Base-by-base conservation (phyloP, 331 rosid species). In the Ulmus americana region DNA sequence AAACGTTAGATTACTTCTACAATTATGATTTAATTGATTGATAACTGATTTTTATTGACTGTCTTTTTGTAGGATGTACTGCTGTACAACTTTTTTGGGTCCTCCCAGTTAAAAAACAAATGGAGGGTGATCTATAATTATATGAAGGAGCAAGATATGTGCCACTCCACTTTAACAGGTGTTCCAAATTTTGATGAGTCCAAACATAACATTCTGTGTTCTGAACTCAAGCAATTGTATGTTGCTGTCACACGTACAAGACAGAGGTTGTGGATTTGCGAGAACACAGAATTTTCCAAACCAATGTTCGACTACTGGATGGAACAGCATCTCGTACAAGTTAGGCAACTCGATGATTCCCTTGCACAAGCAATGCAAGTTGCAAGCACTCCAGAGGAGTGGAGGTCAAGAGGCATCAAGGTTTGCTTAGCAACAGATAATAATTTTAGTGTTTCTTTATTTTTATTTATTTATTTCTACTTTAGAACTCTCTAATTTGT, bases 181-280 rank as follows among this genome's bases (percentile, higher is more conserved):
- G 60, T 40, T 58, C 87, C 83, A 45, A 59, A 39, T 9, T 90
- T 86, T 70, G 68, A 3, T 15, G 80, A 67, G 62, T 68, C 88
- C 22, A 90, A 83, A 61, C 91, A 85, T 74, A 78, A 68, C 62
- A 59, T 84, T 10, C 22, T 90, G 55, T 90, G 95, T 69, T 86
- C 86, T 6, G 95, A 90, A 64, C 69, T 90, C 39, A 90, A 90
- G 81, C 92, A 85, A 48, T 62, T 90, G 15, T 90, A 86, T 69
- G 97, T 90, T n/a, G 90, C 97, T 55, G 72, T 90, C 10, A 83
- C 95, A 20, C 88, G 90, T 10, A 83, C 97, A 7, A 85, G 84
- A 74, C 90, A 90, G 28, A 76, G 97, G 45, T 69, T 90, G 49
- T 90, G 95, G 97, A 79, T 90, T 4, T 82, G 80, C 55, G 95